Percentiles rank a stretch among this genome's conserved stretches.
phyloP scores from a whole-genome alignment of 2,329 filamentous ascomycete genomes.

The Penicillium rolfsii region DNA sequence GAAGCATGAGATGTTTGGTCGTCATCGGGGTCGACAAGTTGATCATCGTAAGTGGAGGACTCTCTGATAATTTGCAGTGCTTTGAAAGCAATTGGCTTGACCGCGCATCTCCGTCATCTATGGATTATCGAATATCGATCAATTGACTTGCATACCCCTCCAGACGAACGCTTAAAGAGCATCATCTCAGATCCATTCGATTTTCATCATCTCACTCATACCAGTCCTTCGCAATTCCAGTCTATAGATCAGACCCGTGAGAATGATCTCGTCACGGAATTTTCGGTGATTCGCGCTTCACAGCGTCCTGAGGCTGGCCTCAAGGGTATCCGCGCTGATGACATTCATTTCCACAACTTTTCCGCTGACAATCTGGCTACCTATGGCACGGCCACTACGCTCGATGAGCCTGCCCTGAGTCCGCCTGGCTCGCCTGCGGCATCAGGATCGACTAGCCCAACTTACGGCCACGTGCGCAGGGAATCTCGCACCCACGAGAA shows the following conservation, averaged over 20 bases:
- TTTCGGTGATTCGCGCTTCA: conserved; percentile 57
- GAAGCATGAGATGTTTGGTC: conserved; percentile 29
- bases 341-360: conserved; percentile 46
- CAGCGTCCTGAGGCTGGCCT: conserved; percentile 55
- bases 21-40: conserved; percentile 36
- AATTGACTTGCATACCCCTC: neutral
- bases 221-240: conserved; percentile 58
- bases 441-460: conserved; percentile 31
- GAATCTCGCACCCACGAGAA: conserved; percentile 54
- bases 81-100: neutral
- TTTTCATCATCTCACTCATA: conserved; percentile 67
- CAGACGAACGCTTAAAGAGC: conserved; percentile 50
- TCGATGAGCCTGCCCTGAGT: conserved; percentile 32
- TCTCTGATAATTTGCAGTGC: neutral
- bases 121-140: neutral
- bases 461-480: conserved; percentile 28
- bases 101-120: neutral
- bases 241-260: conserved; percentile 56
- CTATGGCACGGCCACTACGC: conserved; percentile 28
- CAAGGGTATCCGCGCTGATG: conserved; percentile 57
- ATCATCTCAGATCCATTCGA: conserved; percentile 66
- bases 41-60: conserved; percentile 41
- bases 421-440: conserved; percentile 38
- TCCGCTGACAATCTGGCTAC: conserved; percentile 37
- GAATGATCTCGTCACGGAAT: conserved; percentile 57